Evolutionary conservation across 164 flowering plant genomes (phyloP).

Genomic region (Protea cynaroides): DNA sequence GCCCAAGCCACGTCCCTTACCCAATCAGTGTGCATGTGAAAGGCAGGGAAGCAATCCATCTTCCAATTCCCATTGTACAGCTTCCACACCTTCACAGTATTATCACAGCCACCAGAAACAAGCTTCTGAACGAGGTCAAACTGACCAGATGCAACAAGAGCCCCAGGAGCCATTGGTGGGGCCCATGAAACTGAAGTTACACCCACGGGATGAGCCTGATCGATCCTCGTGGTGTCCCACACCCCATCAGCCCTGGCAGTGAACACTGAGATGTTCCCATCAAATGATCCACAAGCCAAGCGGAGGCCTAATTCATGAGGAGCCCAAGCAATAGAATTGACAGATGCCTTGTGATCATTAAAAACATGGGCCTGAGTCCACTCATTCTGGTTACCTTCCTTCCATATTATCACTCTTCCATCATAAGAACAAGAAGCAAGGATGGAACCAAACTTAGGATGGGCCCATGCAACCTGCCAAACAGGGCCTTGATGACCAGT

Average conservation of each 20-base stretch:
- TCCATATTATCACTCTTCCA: constrained; percentile 41
- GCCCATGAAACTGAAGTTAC: constrained; percentile 55
- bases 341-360: constrained; percentile 36
- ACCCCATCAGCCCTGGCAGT: constrained; percentile 38
- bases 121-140: constrained; percentile 41
- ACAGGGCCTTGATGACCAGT: constrained; percentile 45
- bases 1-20: constrained; percentile 57
- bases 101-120: constrained; percentile 46
- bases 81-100: constrained; percentile 43
- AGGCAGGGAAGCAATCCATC: constrained; percentile 51
- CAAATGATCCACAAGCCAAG: constrained; percentile 45
- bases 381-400: constrained; percentile 35
- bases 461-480: constrained; percentile 53
- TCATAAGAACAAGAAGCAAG: constrained; percentile 48
- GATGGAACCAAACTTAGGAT: constrained; percentile 43
- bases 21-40: constrained; percentile 45
- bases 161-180: constrained; percentile 36
- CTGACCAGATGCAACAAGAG: constrained; percentile 31
- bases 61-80: constrained; percentile 38
- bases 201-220: constrained; percentile 47
- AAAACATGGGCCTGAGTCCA: constrained; percentile 40
- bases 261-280: constrained; percentile 38
- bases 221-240: constrained; percentile 38
- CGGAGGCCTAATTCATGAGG: constrained; percentile 48
- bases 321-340: constrained; percentile 47